Evolutionary conservation across 345 rosid genomes (phyloP).

Genomic region (Conringia planisiliqua): DNA sequence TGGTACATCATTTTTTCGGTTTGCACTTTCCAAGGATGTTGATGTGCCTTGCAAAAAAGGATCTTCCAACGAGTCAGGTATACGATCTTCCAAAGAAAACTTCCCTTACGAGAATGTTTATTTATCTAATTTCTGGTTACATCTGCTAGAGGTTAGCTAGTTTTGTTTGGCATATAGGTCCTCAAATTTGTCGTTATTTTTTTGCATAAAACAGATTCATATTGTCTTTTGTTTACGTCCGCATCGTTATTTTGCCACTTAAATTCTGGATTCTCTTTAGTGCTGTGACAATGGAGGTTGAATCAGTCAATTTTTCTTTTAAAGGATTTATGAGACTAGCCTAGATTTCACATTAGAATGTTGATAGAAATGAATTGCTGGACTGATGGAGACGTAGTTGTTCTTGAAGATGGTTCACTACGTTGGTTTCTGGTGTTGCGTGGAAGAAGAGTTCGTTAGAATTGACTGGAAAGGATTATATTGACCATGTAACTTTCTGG

Average conservation of each 20-base stretch:
- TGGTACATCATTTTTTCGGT: neutral
- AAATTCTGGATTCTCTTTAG: neutral
- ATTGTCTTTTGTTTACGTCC: neutral
- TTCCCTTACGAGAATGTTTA: neutral
- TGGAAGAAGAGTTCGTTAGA: conserved; percentile 1
- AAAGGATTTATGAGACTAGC: neutral
- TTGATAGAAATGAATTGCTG: neutral
- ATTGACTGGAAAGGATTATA: conserved; percentile 12
- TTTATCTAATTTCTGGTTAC: neutral
- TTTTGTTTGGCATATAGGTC: conserved; percentile 22
- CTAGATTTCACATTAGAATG: conserved; percentile 7
- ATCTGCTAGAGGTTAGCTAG: conserved; percentile 7
- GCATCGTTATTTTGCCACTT: neutral
- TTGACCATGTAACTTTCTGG: conserved; percentile 1
- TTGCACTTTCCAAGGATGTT: conserved; percentile 19
- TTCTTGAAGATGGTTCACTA: conserved; percentile 15
- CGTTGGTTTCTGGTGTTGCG: conserved; percentile 7
- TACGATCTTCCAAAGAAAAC: conserved; percentile 14
- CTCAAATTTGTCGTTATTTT: neutral
- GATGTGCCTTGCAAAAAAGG: conserved; percentile 2
- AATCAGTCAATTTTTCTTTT: neutral
- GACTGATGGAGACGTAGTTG: conserved; percentile 16
- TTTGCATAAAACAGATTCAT: conserved; percentile 2
- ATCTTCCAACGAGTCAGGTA: conserved; percentile 21
- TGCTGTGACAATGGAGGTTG: neutral